Conservation (phyloP, 1,284 basidiomycete genomes). For the Apiotrichum akiyoshidainum region DNA sequence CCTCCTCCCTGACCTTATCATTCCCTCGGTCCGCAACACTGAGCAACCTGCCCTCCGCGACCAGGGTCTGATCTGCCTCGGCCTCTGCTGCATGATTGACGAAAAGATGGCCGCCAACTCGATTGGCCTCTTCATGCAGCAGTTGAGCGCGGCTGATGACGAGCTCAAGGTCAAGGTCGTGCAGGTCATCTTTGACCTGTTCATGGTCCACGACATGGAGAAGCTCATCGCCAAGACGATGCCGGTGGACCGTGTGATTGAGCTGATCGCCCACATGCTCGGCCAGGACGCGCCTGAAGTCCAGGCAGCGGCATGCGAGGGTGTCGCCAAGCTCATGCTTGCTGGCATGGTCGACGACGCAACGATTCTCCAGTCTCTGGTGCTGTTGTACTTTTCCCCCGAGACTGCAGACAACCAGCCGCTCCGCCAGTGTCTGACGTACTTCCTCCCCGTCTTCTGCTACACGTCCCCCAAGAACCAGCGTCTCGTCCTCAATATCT, state of each 20-base stretch:
- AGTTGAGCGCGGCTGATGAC: slow-evolving; percentile 73
- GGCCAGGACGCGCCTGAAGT: slow-evolving; percentile 70
- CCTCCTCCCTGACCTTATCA: slow-evolving; percentile 80
- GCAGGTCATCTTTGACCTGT: slow-evolving; percentile 82
- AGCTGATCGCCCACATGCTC: slow-evolving; percentile 71
- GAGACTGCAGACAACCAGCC: slow-evolving; percentile 81
- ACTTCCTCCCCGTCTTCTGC: slow-evolving; percentile 93
- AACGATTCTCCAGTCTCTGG: slow-evolving; percentile 71
- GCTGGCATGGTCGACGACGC: slow-evolving; percentile 76
- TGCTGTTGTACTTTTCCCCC: slow-evolving; percentile 82
- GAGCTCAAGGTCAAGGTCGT: slow-evolving; percentile 76
- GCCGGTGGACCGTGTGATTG: slow-evolving; percentile 60
- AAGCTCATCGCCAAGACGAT: slow-evolving; percentile 46
- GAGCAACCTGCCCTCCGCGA: slow-evolving; percentile 73
- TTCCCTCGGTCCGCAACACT: slow-evolving; percentile 85
- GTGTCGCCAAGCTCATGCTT: slow-evolving; percentile 85
- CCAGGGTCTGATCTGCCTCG: slow-evolving; percentile 79
- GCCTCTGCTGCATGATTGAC: slow-evolving; percentile 87
- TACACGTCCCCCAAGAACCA: slow-evolving; percentile 81
- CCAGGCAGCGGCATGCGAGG: slow-evolving; percentile 75
- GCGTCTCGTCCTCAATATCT: slow-evolving; percentile 69
- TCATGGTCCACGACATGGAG: slow-evolving; percentile 80
- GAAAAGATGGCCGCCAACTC: slow-evolving; percentile 83
- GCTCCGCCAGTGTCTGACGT: slow-evolving; percentile 86
- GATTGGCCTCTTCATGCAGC: slow-evolving; percentile 81